Evolutionary conservation across 1,284 basidiomycete genomes (phyloP).

Genomic region (Porogramme epimiltina): DNA sequence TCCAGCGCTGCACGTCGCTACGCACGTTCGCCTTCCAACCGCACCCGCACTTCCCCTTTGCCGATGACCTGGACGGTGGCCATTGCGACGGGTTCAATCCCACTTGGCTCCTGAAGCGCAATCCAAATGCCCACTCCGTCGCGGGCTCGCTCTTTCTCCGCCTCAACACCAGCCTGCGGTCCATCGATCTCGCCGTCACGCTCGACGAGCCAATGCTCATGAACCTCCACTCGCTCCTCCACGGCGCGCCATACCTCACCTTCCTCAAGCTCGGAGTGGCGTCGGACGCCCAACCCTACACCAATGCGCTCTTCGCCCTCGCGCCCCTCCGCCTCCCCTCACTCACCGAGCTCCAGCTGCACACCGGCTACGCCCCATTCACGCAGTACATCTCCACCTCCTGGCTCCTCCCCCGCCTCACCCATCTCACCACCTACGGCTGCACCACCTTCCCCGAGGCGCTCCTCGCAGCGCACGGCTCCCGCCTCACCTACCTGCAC

Average conservation of each 20-base stretch:
- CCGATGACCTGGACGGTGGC: neutral
- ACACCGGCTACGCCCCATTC: no score
- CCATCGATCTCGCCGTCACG: constrained; percentile 5
- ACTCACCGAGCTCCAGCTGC: constrained; percentile 9
- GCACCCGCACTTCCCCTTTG: constrained; percentile 3
- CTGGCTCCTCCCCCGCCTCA: neutral
- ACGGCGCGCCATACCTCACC: neutral
- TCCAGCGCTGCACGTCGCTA: constrained; percentile 7
- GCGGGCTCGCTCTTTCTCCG: neutral
- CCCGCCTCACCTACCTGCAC: constrained; percentile 8
- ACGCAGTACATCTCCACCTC: neutral
- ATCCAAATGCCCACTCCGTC: neutral
- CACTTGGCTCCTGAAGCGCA: constrained; percentile 2
- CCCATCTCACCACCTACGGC: constrained; percentile 1
- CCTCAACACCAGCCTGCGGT: constrained; percentile 1
- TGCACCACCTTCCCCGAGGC: neutral
- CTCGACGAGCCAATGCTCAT: neutral
- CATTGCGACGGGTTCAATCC: constrained; percentile 7
- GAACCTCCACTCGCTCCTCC: constrained; percentile 6
- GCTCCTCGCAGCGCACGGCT: constrained; percentile 10
- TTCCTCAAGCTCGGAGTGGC: constrained; percentile 4
- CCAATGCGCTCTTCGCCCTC: neutral
- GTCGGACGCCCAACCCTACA: neutral
- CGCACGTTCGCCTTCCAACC: constrained; percentile 11
- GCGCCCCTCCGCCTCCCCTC: neutral